Conservation (phyloP, 306 rosid genomes). For the Pyrus bretschneideri region DNA sequence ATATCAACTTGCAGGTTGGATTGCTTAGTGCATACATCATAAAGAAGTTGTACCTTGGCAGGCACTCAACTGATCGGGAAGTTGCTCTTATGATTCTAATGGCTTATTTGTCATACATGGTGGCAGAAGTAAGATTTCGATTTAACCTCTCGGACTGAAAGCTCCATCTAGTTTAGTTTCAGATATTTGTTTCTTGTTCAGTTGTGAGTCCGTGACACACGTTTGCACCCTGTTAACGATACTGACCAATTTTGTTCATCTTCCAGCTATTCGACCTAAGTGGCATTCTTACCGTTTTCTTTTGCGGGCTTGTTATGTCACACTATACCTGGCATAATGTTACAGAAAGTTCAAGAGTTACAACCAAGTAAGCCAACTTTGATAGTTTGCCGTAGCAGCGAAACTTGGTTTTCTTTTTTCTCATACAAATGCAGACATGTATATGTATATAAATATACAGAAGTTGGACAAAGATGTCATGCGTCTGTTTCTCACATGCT, state of each 20-base stretch:
- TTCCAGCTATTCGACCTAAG: conserved; percentile 40
- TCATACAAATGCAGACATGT: not conserved
- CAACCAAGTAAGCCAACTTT: conserved; percentile 36
- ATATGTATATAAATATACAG: not conserved
- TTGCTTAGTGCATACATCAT: conserved; percentile 40
- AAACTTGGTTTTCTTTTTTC: not conserved
- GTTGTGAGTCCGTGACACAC: not conserved
- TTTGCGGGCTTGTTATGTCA: conserved; percentile 63
- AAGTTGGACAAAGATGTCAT: not conserved
- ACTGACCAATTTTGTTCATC: conserved; percentile 2
- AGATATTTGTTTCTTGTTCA: not conserved
- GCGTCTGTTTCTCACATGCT: not conserved
- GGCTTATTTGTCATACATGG: conserved; percentile 57
- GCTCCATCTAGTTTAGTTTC: not conserved
- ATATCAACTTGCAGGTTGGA: conserved; percentile 38
- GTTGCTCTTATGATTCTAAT: conserved; percentile 54
- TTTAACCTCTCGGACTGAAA: conserved; percentile 4
- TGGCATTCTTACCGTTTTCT: conserved; percentile 60
- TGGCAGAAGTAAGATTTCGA: conserved; percentile 42
- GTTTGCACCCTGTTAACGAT: conserved; percentile 6
- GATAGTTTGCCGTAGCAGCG: not conserved
- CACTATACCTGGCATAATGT: conserved; percentile 57
- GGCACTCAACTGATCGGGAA: conserved; percentile 62
- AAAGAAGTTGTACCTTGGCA: conserved; percentile 44
- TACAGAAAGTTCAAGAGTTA: conserved; percentile 40